Base-by-base conservation (phyloP, 495 filamentous ascomycete genomes). In the Halenospora varia region DNA sequence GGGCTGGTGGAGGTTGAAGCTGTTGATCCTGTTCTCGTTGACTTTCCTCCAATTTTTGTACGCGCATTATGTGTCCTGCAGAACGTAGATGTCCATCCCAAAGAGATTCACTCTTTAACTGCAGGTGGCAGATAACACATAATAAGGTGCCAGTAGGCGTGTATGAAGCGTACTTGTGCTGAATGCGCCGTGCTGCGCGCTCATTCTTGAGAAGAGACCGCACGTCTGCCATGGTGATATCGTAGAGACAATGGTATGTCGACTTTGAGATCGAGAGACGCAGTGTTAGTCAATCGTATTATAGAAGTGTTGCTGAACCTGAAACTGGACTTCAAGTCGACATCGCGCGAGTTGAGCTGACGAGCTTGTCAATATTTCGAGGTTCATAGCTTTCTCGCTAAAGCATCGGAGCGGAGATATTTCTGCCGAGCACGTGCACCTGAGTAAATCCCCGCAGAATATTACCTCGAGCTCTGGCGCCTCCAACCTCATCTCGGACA, bases 171-270 rank as follows among this genome's bases (percentile, higher is more conserved):
- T 86, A 70, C 0, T 82, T 84, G 56, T 88, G 85, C 9, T 82
- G 78, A 59, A 90, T 85, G 64, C 87, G 83, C 60, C 90, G 86
- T 48, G 85, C 81, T 50, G 83, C 84, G 65, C 91, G 87, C 71
- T 96, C 89, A 68, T 83, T 88, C 62, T 90, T 86, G 46, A 96
- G 82, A 17, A 96, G 78, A 18, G 89, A 82, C 45, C 91, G 87
- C 15, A 92, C 87, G 67, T 96, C 90, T 59, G 90, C 82, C 91
- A 96, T 96, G 52, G 60, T 62, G n/a, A n/a, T n/a, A n/a, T n/a
- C n/a, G n/a, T n/a, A n/a, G n/a, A n/a, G n/a, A n/a, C n/a, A n/a
- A n/a, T n/a, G n/a, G n/a, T n/a, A n/a, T 47, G 25, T 19, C 8
- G 40, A 39, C 18, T 17, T 20, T 23, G 35, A 15, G 9, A 15